A percentile compares a stretch with the other conserved stretches of the same genome.
Conservation (phyloP, 805 yeast genomes). For the Candida loeiensis region DNA sequence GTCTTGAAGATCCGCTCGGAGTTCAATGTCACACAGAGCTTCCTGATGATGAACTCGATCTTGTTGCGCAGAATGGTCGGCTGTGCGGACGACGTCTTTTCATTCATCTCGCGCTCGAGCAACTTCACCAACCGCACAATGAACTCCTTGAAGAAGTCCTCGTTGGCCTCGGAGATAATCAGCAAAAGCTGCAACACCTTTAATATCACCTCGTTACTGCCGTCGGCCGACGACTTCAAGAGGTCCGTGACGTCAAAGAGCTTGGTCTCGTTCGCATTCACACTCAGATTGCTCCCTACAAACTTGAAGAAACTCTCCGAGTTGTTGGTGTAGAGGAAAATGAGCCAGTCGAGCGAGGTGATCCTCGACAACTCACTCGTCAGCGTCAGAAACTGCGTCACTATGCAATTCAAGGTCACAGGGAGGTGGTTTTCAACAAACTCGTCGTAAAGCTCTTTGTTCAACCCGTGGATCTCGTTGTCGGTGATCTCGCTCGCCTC, state of each 20-base stretch:
- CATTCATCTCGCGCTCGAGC: slow-evolving; percentile 57
- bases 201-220: slow-evolving; percentile 74
- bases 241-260: slow-evolving; percentile 64
- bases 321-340: slow-evolving; percentile 70
- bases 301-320: slow-evolving; percentile 28
- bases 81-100: slow-evolving; percentile 9
- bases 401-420: slow-evolving; percentile 65
- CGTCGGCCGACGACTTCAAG: slow-evolving; percentile 63
- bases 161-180: slow-evolving; percentile 71
- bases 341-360: slow-evolving; percentile 87
- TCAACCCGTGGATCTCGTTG: slow-evolving; percentile 47
- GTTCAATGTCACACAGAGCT: slow-evolving; percentile 74
- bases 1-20: slow-evolving; percentile 82
- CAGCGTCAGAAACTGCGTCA: slow-evolving; percentile 50
- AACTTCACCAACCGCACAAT: slow-evolving; percentile 66
- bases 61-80: slow-evolving; percentile 57
- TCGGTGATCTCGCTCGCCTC: slow-evolving; percentile 42
- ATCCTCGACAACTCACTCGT: slow-evolving; percentile 72
- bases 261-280: slow-evolving; percentile 11
- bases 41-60: slow-evolving; percentile 75
- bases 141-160: slow-evolving; percentile 70
- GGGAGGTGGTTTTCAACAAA: slow-evolving; percentile 37
- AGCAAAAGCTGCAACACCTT: slow-evolving; percentile 70
- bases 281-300: slow-evolving; percentile 16
- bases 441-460: slow-evolving; percentile 37